Conservation (phyloP, 345 rosid genomes). For the Eucalyptus sideroxylon region DNA sequence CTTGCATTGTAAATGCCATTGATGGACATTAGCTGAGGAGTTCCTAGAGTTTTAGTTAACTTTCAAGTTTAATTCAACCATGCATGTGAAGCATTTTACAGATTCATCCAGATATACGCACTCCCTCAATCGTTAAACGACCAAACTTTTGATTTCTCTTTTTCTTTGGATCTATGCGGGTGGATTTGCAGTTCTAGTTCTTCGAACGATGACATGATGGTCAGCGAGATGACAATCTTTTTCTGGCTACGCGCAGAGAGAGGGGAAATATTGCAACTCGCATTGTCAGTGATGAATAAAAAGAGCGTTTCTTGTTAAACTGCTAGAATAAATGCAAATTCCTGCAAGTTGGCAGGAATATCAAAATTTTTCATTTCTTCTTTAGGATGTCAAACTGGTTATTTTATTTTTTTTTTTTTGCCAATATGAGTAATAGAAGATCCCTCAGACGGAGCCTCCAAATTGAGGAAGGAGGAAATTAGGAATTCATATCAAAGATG, state of each 20-base stretch:
- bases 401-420: not conserved
- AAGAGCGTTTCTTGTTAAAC: not conserved
- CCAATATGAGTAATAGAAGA: not conserved
- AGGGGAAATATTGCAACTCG: not conserved
- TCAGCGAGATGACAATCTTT: not conserved
- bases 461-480: not conserved
- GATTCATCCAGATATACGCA: not conserved
- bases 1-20: slow-evolving; percentile 32
- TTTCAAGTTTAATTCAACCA: not conserved
- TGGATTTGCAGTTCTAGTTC: not conserved
- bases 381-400: not conserved
- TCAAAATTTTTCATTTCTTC: not conserved
- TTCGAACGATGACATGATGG: not conserved
- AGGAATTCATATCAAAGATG: not conserved
- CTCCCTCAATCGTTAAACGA: not conserved
- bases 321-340: not conserved
- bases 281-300: not conserved
- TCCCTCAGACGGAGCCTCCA: not conserved
- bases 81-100: not conserved
- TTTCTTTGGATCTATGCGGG: not conserved
- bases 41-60: not conserved
- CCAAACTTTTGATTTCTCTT: not conserved
- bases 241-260: not conserved
- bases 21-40: not conserved
- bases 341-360: not conserved